Conservation (phyloP, 2,329 filamentous ascomycete genomes). For the Metarhizium guizhouense region DNA sequence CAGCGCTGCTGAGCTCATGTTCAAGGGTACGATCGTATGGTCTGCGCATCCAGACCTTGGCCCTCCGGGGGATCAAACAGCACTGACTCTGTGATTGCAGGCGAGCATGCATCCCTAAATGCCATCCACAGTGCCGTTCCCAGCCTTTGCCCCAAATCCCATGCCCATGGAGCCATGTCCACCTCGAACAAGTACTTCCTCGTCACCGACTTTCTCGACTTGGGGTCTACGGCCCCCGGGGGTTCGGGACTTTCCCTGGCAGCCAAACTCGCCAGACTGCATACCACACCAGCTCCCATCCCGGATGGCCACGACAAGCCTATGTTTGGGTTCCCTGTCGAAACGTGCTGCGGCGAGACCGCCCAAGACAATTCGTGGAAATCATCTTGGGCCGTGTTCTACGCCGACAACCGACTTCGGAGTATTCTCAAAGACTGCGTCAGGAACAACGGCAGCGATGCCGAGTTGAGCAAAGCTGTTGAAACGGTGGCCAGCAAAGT, state of each 20-base stretch:
- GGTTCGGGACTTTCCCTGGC: slow-evolving; percentile 54
- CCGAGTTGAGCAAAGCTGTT: slow-evolving; percentile 52
- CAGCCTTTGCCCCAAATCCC: slow-evolving; percentile 64
- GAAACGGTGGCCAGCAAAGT: slow-evolving; percentile 55
- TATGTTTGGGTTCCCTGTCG: slow-evolving; percentile 74
- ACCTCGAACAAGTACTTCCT: slow-evolving; percentile 46
- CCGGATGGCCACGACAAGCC: slow-evolving; percentile 49
- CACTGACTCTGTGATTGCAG: slow-evolving; percentile 24
- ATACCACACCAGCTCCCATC: slow-evolving; percentile 63
- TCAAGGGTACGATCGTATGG: slow-evolving; percentile 40
- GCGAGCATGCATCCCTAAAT: slow-evolving; percentile 77
- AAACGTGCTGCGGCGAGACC: slow-evolving; percentile 82
- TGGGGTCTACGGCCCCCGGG: slow-evolving; percentile 34
- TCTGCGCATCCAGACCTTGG: not conserved
- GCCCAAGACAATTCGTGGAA: slow-evolving; percentile 70
- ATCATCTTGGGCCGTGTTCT: slow-evolving; percentile 76
- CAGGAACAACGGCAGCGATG: slow-evolving; percentile 54
- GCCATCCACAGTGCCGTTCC: slow-evolving; percentile 67
- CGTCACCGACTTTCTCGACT: slow-evolving; percentile 73
- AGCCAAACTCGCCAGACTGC: slow-evolving; percentile 67
- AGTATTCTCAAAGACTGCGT: slow-evolving; percentile 52
- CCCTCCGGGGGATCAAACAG: no score
- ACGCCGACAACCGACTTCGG: slow-evolving; percentile 64
- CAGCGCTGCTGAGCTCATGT: slow-evolving; percentile 56
- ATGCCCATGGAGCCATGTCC: slow-evolving; percentile 58